Evolutionary conservation across 2,329 filamentous ascomycete species (phyloP).

Genomic region (Fusarium begoniae): DNA sequence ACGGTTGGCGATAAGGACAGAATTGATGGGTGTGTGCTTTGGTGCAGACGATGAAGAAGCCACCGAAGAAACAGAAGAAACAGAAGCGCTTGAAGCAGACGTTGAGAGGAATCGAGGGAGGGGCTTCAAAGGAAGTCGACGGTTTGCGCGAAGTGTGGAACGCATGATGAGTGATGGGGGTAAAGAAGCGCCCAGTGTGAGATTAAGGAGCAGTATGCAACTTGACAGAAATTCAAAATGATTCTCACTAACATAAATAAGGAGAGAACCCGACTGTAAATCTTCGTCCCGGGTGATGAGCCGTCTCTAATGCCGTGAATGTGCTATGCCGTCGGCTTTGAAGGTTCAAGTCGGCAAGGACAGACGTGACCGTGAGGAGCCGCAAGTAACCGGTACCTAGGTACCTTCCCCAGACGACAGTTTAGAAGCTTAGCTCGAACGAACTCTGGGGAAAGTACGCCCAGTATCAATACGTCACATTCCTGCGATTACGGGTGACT

Average conservation of each 20-base stretch:
- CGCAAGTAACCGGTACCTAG: slow-evolving; percentile 45
- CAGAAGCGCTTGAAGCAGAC: slow-evolving; percentile 45
- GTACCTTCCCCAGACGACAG: slow-evolving; percentile 39
- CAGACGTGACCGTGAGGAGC: slow-evolving; percentile 46
- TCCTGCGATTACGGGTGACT: slow-evolving; percentile 12
- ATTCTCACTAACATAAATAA: slow-evolving; percentile 12
- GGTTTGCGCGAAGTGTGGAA: slow-evolving; percentile 60
- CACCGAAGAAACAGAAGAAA: slow-evolving; percentile 47
- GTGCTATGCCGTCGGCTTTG: slow-evolving; percentile 41
- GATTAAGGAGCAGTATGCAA: slow-evolving; percentile 6
- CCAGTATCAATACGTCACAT: slow-evolving; percentile 41
- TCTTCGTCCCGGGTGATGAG: slow-evolving; percentile 16
- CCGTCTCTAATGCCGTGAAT: slow-evolving; percentile 39
- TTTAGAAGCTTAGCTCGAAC: slow-evolving; percentile 2
- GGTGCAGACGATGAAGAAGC: slow-evolving; percentile 45
- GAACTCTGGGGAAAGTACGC: slow-evolving; percentile 19
- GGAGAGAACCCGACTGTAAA: slow-evolving; percentile 5
- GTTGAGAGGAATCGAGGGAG: slow-evolving; percentile 53
- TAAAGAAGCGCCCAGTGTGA: slow-evolving; percentile 23
- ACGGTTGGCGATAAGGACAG: slow-evolving; percentile 94
- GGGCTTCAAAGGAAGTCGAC: slow-evolving; percentile 58
- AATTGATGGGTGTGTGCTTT: slow-evolving; percentile 66
- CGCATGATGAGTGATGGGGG: slow-evolving; percentile 55
- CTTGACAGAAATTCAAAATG: slow-evolving; percentile 17
- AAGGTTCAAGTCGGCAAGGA: slow-evolving; percentile 34